phyloP scores from a whole-genome alignment of 345 rosid genomes.

The Murraya paniculata region DNA sequence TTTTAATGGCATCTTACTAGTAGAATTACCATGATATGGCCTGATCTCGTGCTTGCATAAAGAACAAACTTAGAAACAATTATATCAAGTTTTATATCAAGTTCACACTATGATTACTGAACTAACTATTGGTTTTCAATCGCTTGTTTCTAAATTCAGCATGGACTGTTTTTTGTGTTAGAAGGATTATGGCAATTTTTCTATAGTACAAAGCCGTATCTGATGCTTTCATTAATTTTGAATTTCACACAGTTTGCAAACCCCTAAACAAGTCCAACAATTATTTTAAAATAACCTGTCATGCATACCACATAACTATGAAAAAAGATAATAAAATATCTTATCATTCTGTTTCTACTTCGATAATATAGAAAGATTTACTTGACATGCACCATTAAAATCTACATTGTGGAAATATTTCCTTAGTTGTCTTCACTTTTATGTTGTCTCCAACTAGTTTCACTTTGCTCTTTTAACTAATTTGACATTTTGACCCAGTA shows the following conservation, averaged over 20 bases:
- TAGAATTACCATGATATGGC: not conserved
- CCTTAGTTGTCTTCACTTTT: not conserved
- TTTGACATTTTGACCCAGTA: not conserved
- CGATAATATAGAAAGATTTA: not conserved
- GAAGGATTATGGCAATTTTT: not conserved
- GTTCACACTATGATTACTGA: not conserved
- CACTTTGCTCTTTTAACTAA: not conserved
- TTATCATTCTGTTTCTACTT: not conserved
- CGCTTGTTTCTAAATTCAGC: not conserved
- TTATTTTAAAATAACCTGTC: not conserved
- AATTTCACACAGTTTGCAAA: not conserved
- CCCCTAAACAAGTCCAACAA: not conserved
- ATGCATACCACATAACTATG: not conserved
- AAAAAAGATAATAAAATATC: not conserved
- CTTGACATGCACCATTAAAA: not conserved
- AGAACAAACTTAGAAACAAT: not conserved
- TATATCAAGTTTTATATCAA: not conserved
- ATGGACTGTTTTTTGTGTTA: not conserved
- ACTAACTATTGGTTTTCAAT: not conserved
- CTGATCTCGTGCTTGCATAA: not conserved
- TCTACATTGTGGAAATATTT: not conserved
- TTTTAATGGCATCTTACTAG: not conserved
- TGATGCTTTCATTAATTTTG: too few species aligned
- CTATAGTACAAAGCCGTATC: too few species aligned
- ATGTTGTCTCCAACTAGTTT: not conserved